Evolutionary conservation across 169 alveolate species (phyloP).

Genomic region (Plasmodium yoelii): DNA sequence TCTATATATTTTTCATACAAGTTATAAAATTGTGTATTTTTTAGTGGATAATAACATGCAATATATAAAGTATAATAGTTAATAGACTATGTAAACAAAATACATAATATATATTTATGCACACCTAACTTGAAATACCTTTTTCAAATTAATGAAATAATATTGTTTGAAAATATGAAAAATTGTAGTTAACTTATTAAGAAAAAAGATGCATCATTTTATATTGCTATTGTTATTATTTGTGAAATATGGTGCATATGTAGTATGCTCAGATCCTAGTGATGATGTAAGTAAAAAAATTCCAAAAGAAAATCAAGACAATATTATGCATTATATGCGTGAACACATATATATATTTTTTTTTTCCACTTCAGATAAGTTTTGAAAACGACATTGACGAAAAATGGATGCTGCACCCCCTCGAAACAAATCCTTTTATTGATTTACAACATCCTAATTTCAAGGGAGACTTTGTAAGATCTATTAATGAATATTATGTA

Average conservation of each 20-base stretch:
- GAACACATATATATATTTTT: neutral
- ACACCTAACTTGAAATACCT: neutral
- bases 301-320: neutral
- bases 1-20: no score
- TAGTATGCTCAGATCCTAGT: slow-evolving; percentile 1
- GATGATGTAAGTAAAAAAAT: slow-evolving; percentile 33
- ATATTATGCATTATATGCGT: neutral
- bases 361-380: slow-evolving; percentile 1
- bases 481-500: slow-evolving; percentile 68
- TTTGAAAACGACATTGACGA: slow-evolving; percentile 38
- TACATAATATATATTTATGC: no score
- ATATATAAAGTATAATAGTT: no score
- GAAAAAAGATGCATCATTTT: slow-evolving; percentile 47
- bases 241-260: slow-evolving; percentile 33
- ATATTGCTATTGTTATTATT: slow-evolving; percentile 38
- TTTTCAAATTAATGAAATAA: slow-evolving; percentile 16
- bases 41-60: no score
- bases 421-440: slow-evolving; percentile 72
- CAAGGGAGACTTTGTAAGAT: slow-evolving; percentile 55
- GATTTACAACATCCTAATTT: slow-evolving; percentile 67
- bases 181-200: neutral
- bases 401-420: slow-evolving; percentile 44
- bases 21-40: no score
- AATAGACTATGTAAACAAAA: no score
- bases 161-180: neutral